A percentile compares a stretch with the other conserved stretches of the same genome.
These are phyloP conservation scores for Phytophthora sp. DNA, from an alignment of 352 stramenopile genomes.

Conservation along the genomic window DNA sequence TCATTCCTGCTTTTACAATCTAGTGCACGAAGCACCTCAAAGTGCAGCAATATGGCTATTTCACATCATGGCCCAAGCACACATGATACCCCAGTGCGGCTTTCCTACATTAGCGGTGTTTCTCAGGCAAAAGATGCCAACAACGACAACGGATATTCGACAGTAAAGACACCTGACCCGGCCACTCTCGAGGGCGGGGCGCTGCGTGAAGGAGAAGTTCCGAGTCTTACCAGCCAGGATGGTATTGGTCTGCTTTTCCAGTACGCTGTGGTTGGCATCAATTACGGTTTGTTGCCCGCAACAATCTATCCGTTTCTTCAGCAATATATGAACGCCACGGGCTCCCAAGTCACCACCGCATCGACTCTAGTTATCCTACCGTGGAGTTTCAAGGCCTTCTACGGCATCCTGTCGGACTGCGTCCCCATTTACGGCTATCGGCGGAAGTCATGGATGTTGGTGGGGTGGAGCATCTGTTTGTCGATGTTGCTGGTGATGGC, in stretches of 20 bases:
- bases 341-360: constrained; percentile 36
- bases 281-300: constrained; percentile 35
- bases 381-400: constrained; percentile 73
- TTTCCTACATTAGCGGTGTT: constrained; percentile 43
- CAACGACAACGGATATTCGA: constrained; percentile 8
- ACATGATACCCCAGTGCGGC: constrained; percentile 27
- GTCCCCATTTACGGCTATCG: constrained; percentile 55
- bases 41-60: not conserved
- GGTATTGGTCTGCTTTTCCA: constrained; percentile 46
- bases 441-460: constrained; percentile 30
- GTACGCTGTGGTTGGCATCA: constrained; percentile 49
- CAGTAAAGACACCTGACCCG: constrained; percentile 31
- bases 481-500: constrained; percentile 40
- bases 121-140: constrained; percentile 29
- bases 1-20: constrained; percentile 30
- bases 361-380: constrained; percentile 52
- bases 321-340: constrained; percentile 46
- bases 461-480: constrained; percentile 55
- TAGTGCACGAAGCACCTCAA: not conserved
- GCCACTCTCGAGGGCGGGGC: constrained; percentile 30
- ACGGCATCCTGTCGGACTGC: constrained; percentile 55
- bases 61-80: constrained; percentile 20
- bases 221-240: constrained; percentile 35
- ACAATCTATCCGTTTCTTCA: constrained; percentile 57
- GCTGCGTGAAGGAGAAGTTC: constrained; percentile 38